These are phyloP conservation scores for Yamadazyma tumulicola DNA, from an alignment of 805 yeast species.

Conservation along the genomic window DNA sequence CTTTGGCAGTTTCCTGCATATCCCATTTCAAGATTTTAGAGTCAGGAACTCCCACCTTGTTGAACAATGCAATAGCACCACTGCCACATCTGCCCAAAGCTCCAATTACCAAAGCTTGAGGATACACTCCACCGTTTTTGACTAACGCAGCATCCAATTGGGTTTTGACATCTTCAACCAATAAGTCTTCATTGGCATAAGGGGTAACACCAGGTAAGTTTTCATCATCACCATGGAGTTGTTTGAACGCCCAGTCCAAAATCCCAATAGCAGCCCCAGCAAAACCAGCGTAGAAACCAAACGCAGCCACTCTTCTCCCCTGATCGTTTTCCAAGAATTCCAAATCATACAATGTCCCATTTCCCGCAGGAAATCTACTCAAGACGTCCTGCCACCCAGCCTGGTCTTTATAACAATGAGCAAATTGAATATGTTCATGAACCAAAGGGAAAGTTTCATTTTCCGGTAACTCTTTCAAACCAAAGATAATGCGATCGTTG, in stretches of 20 bases:
- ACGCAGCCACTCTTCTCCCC: constrained; percentile 99
- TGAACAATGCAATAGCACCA: constrained; percentile 86
- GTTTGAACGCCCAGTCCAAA: constrained; percentile 92
- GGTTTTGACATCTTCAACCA: constrained; percentile 67
- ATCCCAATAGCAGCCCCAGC: constrained; percentile 99
- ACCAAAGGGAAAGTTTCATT: constrained; percentile 82
- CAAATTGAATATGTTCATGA: constrained; percentile 97
- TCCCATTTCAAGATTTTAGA: constrained; percentile 89
- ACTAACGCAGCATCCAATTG: constrained; percentile 54
- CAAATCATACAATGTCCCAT: constrained; percentile 86
- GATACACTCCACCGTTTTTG: constrained; percentile 60
- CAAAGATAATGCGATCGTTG: constrained; percentile 80
- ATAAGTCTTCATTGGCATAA: constrained; percentile 66
- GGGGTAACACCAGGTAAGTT: constrained; percentile 80
- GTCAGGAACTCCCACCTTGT: constrained; percentile 84
- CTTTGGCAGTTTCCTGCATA: constrained; percentile 91
- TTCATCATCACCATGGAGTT: constrained; percentile 60
- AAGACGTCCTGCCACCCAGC: constrained; percentile 95
- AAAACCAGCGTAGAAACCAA: constrained; percentile 99
- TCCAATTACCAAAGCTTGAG: constrained; percentile 86
- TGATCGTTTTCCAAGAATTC: constrained; percentile 92
- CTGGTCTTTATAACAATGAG: constrained; percentile 97
- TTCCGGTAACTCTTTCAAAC: constrained; percentile 94
- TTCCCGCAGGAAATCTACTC: constrained; percentile 84
- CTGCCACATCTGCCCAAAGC: constrained; percentile 99